Conservation (phyloP, 1,139 yeast genomes). For the Kodamaea fungicola region DNA sequence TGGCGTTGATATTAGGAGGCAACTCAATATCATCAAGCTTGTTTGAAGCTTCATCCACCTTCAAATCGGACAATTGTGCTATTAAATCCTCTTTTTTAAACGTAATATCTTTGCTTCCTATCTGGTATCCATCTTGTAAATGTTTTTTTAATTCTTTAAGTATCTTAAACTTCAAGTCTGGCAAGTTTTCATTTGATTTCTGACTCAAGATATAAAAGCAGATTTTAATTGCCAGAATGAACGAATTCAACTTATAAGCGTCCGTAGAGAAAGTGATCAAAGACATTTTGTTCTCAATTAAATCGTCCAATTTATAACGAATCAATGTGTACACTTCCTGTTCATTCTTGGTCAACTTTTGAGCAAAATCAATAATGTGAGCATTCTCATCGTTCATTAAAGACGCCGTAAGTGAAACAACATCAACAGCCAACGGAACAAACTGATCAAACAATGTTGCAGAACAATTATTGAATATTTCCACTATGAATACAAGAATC, state of each 20-base stretch:
- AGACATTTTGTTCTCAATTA: slow-evolving; percentile 22
- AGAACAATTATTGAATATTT: slow-evolving; percentile 27
- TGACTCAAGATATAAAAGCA: slow-evolving; percentile 22
- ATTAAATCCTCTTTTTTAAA: slow-evolving; percentile 11
- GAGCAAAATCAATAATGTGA: slow-evolving; percentile 1
- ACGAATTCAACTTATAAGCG: slow-evolving; percentile 30
- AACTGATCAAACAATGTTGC: slow-evolving; percentile 30
- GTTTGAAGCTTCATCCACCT: slow-evolving; percentile 13
- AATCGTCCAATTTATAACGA: slow-evolving; percentile 21
- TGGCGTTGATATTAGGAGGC: slow-evolving; percentile 39
- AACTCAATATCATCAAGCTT: slow-evolving; percentile 34
- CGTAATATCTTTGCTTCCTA: slow-evolving; percentile 6
- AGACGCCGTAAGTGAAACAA: slow-evolving; percentile 20
- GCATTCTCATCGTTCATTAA: slow-evolving; percentile 2
- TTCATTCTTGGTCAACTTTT: slow-evolving; percentile 1
- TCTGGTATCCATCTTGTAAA: slow-evolving; percentile 15
- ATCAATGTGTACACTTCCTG: slow-evolving; percentile 8
- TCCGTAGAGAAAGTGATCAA: slow-evolving; percentile 26
- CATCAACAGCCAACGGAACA: slow-evolving; percentile 30
- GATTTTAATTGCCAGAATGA: slow-evolving; percentile 27
- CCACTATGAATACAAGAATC: slow-evolving; percentile 21
- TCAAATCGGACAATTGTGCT: slow-evolving; percentile 6
- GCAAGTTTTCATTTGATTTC: slow-evolving; percentile 7
- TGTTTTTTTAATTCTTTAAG: slow-evolving; percentile 14
- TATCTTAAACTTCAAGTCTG: slow-evolving; percentile 11